Evolutionary conservation across 257 asterid genomes (phyloP).

Genomic region (Petunia secreta): DNA sequence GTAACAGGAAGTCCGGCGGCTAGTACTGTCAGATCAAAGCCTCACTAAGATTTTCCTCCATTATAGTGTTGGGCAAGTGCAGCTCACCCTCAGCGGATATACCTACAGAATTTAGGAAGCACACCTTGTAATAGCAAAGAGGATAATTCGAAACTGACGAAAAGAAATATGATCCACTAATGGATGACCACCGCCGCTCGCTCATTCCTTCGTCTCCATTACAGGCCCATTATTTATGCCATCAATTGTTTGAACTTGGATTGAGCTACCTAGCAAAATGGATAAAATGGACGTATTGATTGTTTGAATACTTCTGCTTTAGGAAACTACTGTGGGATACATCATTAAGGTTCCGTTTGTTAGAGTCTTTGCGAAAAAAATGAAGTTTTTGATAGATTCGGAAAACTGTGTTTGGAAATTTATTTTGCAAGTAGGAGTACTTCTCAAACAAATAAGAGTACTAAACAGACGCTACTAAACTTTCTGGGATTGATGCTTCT

Average conservation of each 20-base stretch:
- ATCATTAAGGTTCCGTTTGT: no score
- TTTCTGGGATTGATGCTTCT: no score
- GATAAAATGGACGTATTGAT: neutral
- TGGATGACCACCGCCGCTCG: neutral
- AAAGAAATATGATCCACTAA: neutral
- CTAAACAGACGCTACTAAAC: no score
- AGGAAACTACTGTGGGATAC: no score
- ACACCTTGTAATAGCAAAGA: slow-evolving; percentile 11
- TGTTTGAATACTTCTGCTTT: no score
- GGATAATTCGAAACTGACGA: neutral
- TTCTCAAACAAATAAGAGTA: no score
- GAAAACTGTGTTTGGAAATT: no score
- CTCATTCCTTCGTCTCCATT: neutral
- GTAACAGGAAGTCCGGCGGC: slow-evolving; percentile 47
- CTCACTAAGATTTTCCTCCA: slow-evolving; percentile 25
- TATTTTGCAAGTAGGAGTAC: no score
- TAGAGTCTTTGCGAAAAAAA: no score
- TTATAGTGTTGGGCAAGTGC: neutral
- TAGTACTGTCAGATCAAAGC: slow-evolving; percentile 37
- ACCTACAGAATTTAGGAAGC: neutral
- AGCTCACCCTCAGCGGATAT: neutral
- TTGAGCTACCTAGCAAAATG: neutral
- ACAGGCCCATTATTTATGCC: neutral
- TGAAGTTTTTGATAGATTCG: no score
- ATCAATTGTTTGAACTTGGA: neutral